Conservation (phyloP, 768 basidiomycete species). For the Podaxis carcinomalis region DNA sequence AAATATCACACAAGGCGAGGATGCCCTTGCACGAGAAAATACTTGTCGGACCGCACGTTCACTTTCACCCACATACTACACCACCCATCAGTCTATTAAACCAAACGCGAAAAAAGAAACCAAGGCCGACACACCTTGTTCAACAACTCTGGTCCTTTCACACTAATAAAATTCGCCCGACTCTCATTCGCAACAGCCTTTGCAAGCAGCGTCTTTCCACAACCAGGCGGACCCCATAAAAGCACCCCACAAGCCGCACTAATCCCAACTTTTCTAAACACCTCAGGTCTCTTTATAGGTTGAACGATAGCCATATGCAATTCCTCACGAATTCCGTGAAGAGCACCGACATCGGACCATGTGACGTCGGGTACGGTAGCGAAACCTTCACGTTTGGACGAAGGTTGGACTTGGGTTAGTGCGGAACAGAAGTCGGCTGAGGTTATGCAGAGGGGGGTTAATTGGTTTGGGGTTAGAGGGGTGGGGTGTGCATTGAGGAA, state of each 20-base stretch:
- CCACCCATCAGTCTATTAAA: not conserved
- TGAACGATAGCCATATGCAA: constrained; percentile 98
- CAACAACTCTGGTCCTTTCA: constrained; percentile 93
- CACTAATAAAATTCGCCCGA: constrained; percentile 93
- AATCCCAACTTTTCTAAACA: constrained; percentile 88
- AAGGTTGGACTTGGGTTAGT: constrained; percentile 88
- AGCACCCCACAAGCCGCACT: constrained; percentile 90
- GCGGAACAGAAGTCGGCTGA: constrained; percentile 77
- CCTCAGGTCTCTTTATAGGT: constrained; percentile 84
- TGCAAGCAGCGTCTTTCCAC: constrained; percentile 96
- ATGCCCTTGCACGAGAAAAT: constrained; percentile 90
- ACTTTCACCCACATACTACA: constrained; percentile 94
- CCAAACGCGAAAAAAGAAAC: not conserved
- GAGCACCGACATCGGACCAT: constrained; percentile 92
- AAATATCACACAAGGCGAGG: constrained; percentile 92
- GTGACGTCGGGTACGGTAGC: constrained; percentile 94
- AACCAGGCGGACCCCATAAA: constrained; percentile 98
- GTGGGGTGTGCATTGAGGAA: constrained; percentile 87
- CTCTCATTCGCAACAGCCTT: constrained; percentile 98
- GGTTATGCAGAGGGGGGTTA: constrained; percentile 79
- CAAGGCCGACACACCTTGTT: constrained; percentile 69
- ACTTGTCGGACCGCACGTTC: constrained; percentile 93
- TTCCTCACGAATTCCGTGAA: constrained; percentile 83
- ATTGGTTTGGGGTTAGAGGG: constrained; percentile 72
- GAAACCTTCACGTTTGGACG: constrained; percentile 96